phyloP scores from a whole-genome alignment of 164 flowering plant genomes.

The Amborella trichopoda region DNA sequence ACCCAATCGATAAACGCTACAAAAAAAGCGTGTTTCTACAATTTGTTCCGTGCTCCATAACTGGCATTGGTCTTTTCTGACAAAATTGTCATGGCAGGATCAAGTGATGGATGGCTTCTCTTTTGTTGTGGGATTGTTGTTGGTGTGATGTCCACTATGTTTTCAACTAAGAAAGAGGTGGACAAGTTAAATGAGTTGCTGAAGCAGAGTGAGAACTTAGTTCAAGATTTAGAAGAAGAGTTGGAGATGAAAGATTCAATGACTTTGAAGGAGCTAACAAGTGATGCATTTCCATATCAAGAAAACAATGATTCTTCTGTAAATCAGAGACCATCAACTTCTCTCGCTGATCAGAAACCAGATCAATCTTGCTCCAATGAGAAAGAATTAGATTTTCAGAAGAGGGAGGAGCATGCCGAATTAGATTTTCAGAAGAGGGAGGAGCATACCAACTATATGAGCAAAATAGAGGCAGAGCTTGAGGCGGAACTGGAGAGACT shows the following conservation, averaged over 20 bases:
- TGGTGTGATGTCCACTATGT: slow-evolving; percentile 39
- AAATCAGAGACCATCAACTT: background rate
- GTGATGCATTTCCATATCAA: slow-evolving; percentile 29
- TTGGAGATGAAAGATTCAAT: slow-evolving; percentile 82
- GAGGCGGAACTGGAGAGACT: slow-evolving; percentile 87
- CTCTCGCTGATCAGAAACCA: slow-evolving; percentile 9
- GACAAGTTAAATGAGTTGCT: slow-evolving; percentile 43
- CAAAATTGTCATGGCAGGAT: slow-evolving; percentile 19
- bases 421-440: slow-evolving; percentile 9
- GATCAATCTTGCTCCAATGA: slow-evolving; percentile 10
- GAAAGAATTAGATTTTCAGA: slow-evolving; percentile 11
- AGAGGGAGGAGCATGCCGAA: slow-evolving; percentile 23
- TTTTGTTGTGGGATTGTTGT: slow-evolving; percentile 49
- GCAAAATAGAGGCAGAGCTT: slow-evolving; percentile 86
- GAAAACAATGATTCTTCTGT: slow-evolving; percentile 16
- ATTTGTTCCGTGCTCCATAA: too few relatives aligned
- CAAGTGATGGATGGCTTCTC: slow-evolving; percentile 22
- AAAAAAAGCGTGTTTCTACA: too few relatives aligned
- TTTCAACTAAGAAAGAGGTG: slow-evolving; percentile 40
- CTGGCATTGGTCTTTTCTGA: slow-evolving; percentile 1
- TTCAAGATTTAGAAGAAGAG: slow-evolving; percentile 84
- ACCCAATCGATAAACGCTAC: too few relatives aligned
- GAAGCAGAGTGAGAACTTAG: slow-evolving; percentile 58
- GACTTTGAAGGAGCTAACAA: slow-evolving; percentile 58
- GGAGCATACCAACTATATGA: slow-evolving; percentile 26